A percentile compares a stretch with the other conserved stretches of the same genome.
These are phyloP conservation scores for Pleurotus salmoneostramineus DNA, from an alignment of 768 basidiomycete genomes.

Conservation along the genomic window DNA sequence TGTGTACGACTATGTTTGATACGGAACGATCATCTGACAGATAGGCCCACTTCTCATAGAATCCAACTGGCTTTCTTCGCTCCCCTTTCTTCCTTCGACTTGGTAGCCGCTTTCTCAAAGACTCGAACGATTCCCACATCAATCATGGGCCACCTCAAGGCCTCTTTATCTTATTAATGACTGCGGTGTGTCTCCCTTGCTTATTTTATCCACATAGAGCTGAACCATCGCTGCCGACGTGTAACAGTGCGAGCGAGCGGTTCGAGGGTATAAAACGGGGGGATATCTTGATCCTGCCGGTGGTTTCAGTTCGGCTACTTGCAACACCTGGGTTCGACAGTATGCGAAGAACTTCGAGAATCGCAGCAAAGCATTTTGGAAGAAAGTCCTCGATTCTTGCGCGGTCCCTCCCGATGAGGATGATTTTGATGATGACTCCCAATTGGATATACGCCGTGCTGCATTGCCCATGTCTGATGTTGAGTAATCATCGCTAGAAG, in stretches of 20 bases:
- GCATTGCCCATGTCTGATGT: background rate
- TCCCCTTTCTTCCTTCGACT: background rate
- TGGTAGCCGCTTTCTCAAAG: background rate
- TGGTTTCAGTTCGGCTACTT: background rate
- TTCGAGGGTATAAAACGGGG: background rate
- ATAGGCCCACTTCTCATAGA: background rate
- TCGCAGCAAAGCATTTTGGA: background rate
- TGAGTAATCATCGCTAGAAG: background rate
- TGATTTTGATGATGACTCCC: background rate
- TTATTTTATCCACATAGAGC: too few species aligned
- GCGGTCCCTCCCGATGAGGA: background rate
- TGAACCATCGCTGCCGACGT: background rate
- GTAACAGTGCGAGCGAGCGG: background rate
- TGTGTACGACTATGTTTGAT: background rate
- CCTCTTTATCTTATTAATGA: background rate
- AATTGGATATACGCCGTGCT: background rate
- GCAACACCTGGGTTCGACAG: conserved; percentile 3
- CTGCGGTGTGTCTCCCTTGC: background rate
- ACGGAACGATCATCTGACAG: too few species aligned
- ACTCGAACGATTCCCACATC: background rate
- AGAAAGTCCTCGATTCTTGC: background rate
- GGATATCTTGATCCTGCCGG: background rate
- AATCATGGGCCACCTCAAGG: background rate
- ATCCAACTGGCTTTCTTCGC: background rate
- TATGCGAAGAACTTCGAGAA: conserved; percentile 1